Evolutionary conservation across 192 early-diverging fungal species (phyloP).

Genomic region (Fimicolochytrium jonesii): DNA sequence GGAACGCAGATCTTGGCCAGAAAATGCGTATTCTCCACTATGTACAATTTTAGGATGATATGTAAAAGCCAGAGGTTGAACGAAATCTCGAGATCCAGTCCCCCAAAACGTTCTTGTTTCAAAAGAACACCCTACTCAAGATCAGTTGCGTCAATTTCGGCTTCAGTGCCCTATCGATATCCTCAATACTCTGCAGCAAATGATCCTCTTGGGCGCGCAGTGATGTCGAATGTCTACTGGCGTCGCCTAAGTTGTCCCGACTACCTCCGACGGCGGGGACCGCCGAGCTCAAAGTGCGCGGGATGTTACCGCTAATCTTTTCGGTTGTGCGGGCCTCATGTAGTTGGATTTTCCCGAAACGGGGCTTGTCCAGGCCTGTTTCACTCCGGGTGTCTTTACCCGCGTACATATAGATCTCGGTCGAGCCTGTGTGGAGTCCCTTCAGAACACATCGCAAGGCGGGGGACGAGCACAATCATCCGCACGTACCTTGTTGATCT

Average conservation of each 20-base stretch:
- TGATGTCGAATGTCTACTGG: neutral
- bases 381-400: neutral
- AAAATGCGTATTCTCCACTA: no score
- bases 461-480: neutral
- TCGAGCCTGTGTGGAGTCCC: neutral
- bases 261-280: neutral
- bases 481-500: neutral
- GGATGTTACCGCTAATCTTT: no score
- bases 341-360: neutral
- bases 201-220: neutral
- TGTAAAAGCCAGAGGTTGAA: no score
- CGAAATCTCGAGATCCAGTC: no score
- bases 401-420: neutral
- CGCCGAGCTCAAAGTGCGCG: no score
- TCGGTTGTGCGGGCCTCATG: no score
- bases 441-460: neutral
- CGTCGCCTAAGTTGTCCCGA: neutral
- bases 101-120: no score
- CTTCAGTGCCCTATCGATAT: neutral
- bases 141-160: neutral
- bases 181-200: neutral
- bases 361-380: neutral
- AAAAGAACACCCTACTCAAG: no score
- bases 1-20: no score
- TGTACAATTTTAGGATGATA: no score